Evolutionary conservation across 2,329 filamentous ascomycete genomes (phyloP), one percentile per base, ranked within the genome.

Genomic region (Cordyceps tenuipes): DNA sequence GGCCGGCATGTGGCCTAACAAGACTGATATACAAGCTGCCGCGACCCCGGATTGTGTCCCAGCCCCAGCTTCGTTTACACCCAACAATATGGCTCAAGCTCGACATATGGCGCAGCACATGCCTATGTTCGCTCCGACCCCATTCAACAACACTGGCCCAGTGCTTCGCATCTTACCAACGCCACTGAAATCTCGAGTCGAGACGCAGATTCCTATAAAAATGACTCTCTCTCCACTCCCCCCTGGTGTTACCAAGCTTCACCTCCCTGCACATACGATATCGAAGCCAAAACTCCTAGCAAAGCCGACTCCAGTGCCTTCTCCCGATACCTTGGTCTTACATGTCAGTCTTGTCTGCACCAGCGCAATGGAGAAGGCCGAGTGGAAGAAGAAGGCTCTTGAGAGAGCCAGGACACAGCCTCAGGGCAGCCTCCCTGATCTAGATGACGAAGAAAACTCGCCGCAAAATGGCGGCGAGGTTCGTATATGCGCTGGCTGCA

Each of bases 121-220:
- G 61, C 60, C 69, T 23, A 64, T 68, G 49, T 63, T 67, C 47
- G 63, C 64, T 23, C 60, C 64, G 7, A 58, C 64, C 23, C 61
- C 66, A 12, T 73, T 69, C 50, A 70, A 66, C 43, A 74, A 72
- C 49, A 68, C 65, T 19, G 66, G 66, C 19, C 79, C 73, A 55
- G 73, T 75, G 55, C 71, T 90, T 44, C 82, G 80, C 13, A 83
- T 90, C 48, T 80, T 86, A 63, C 84, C 85, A 5, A 89, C 84
- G 3, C 87, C 87, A 5, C 71, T 84, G 60, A 97, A 97, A 73
- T 96, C 92, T 17, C 86, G 94, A 23, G 94, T 97, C 19, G 94
- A 99, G 76, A 97, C 94, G 0, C 94, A 97, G 70, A 97, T 97
- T 66, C 90, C 89, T 9, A 90, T 97, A 66, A 87, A 87, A 67